Evolutionary conservation across 2,329 filamentous ascomycete genomes (phyloP).

Genomic region (Neodidymelliopsis sp.): DNA sequence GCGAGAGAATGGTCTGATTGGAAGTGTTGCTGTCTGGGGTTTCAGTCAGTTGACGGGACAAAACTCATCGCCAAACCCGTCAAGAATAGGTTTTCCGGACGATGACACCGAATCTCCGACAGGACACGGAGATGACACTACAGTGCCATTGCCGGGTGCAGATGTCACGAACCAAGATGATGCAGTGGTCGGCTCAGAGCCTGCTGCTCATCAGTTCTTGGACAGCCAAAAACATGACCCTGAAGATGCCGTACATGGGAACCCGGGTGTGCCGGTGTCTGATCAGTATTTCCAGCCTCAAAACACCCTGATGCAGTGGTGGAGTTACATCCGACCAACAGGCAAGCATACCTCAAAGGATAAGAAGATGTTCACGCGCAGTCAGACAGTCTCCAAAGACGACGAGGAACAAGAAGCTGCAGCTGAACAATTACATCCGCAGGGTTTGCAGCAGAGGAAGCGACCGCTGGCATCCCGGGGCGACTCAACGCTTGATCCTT

Average conservation of each 20-base stretch:
- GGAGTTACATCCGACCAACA: constrained; percentile 75
- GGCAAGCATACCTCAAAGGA: constrained; percentile 75
- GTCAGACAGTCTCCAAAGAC: constrained; percentile 42
- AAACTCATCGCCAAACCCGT: constrained; percentile 67
- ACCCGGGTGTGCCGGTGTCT: constrained; percentile 20
- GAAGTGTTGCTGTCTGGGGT: constrained; percentile 91
- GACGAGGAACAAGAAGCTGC: constrained; percentile 28
- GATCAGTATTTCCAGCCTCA: constrained; percentile 42
- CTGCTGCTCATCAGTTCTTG: constrained; percentile 42
- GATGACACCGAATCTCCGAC: constrained; percentile 39
- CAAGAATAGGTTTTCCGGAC: constrained; percentile 40
- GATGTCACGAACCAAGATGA: constrained; percentile 74
- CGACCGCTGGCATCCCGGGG: constrained; percentile 58
- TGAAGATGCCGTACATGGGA: constrained; percentile 14
- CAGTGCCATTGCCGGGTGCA: constrained; percentile 75
- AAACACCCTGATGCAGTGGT: constrained; percentile 61
- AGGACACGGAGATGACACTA: constrained; percentile 48
- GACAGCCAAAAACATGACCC: constrained; percentile 38
- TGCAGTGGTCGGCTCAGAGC: constrained; percentile 49
- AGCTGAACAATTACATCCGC: constrained; percentile 23
- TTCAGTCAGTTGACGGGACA: constrained; percentile 88
- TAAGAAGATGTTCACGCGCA: constrained; percentile 58
- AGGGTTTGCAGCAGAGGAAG: constrained; percentile 35
- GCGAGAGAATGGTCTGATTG: constrained; percentile 88
- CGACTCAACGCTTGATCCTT: constrained; percentile 58